Percentiles rank a stretch among this genome's conserved stretches.
phyloP scores from a whole-genome alignment of 75 land plant species.

The Isoetes taiwanensis region DNA sequence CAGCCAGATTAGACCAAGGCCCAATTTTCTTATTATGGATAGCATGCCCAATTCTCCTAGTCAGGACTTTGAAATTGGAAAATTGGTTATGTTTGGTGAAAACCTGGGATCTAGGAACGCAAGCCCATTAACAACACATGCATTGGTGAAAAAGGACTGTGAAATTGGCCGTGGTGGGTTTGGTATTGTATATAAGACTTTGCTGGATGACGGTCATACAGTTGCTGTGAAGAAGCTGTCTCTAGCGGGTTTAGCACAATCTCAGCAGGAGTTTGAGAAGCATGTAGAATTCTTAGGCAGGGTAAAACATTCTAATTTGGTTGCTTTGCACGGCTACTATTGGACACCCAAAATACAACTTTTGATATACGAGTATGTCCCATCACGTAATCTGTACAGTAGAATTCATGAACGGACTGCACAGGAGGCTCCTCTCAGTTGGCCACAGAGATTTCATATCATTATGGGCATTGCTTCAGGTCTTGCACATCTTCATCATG shows the following conservation, averaged over 20 bases:
- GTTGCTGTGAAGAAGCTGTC: constrained; percentile 3
- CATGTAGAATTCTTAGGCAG: not conserved
- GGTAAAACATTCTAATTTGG: constrained; percentile 53
- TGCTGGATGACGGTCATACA: not conserved
- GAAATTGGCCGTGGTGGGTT: constrained; percentile 6
- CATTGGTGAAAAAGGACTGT: not conserved
- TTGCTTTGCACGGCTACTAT: constrained; percentile 69
- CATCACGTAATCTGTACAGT: constrained; percentile 60
- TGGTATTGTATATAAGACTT: not conserved
- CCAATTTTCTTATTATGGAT: not conserved
- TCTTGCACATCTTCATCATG: constrained; percentile 78
- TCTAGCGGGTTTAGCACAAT: not conserved
- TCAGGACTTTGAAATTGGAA: not conserved
- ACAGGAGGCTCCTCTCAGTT: constrained; percentile 34
- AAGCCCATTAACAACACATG: not conserved
- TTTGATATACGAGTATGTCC: constrained; percentile 61
- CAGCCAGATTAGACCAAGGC: constrained; percentile 33
- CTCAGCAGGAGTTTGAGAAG: constrained; percentile 2
- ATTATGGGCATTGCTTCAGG: constrained; percentile 68
- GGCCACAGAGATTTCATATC: constrained; percentile 67
- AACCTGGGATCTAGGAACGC: not conserved
- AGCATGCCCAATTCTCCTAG: not conserved
- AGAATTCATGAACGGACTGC: constrained; percentile 39
- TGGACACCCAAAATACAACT: constrained; percentile 88
- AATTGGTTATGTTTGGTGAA: constrained; percentile 2